These are phyloP conservation scores for Persicaria tinctoria DNA, from an alignment of 148 eudicot species.

Conservation along the genomic window DNA sequence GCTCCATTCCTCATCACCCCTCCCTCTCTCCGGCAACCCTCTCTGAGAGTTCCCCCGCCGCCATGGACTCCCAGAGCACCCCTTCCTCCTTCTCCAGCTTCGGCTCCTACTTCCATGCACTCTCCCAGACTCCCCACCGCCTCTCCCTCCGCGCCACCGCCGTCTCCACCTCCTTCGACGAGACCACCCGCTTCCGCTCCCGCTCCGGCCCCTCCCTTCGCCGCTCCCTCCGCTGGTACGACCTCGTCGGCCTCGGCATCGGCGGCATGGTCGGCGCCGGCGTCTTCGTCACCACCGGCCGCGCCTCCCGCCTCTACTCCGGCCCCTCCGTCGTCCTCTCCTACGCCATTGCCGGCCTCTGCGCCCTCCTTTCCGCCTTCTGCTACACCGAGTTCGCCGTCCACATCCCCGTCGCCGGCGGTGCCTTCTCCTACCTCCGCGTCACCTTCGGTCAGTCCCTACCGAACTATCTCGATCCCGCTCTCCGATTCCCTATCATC, in stretches of 20 bases:
- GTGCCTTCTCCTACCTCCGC: conserved; percentile 89
- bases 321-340: conserved; percentile 76
- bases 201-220: conserved; percentile 48
- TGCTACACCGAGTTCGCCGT: conserved; percentile 98
- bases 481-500: neutral
- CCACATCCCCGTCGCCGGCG: conserved; percentile 91
- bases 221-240: conserved; percentile 60
- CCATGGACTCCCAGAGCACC: conserved; percentile 3
- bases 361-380: conserved; percentile 86
- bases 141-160: conserved; percentile 52
- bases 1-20: neutral
- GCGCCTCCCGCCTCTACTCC: conserved; percentile 41
- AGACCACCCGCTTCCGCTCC: conserved; percentile 41
- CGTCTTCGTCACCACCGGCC: conserved; percentile 80
- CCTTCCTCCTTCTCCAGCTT: conserved; percentile 51
- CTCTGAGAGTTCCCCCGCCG: neutral
- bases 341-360: conserved; percentile 92
- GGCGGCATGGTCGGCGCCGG: conserved; percentile 99
- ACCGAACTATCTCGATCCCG: too few species aligned
- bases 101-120: conserved; percentile 46
- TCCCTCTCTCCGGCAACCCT: too few species aligned
- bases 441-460: conserved; percentile 56
- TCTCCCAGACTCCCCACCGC: conserved; percentile 53
- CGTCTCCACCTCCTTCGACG: conserved; percentile 55
- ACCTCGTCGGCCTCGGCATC: conserved; percentile 68